Evolutionary conservation across 306 rosid species (phyloP), one percentile per base, ranked within the genome.

Genomic region (Rubus idaeus): DNA sequence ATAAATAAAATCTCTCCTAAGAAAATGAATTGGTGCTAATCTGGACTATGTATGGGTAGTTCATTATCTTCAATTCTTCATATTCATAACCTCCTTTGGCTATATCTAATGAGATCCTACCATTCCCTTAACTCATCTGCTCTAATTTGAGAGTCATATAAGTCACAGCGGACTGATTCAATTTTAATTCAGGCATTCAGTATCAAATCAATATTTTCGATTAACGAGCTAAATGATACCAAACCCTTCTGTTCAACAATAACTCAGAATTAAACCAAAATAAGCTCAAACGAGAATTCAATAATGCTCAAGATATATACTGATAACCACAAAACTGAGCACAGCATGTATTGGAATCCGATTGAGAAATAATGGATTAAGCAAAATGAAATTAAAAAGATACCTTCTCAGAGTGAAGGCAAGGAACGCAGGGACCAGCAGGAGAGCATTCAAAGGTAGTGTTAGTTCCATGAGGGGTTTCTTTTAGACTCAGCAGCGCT

Each of bases 361-460:
- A 67, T 42, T 44, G 52, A 67, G n/a, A 18, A 18, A 41, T 3
- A 42, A 10, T 67, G 8, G 10, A 18, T 9, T 41, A 30, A 49
- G 35, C 35, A 4, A 56, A 56, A 9, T 9, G 5, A 40, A 65
- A 51, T 4, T 18, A 56, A 83, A 76, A 79, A 1, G 23, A 13
- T 52, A 91, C 98, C 98, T 94, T 94, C 74, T 91, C 98, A 2
- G 91, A 88, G 86, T 84, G 88, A n/a, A 84, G 89, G 89, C 97
- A 94, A 52, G 96, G 86, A 23, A 94, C 86, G 60, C 98, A 94
- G 42, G 98, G 98, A 45, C 98, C 98, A 62, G 94, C 89, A 74
- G 93, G 97, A 79, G 95, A 77, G 84, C 98, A 94, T n/a, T 89
- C 93, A 71, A 85, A 94, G 52, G 96, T 85, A 37, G 78, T 37